A percentile compares a stretch with the other conserved stretches of the same genome.
Conservation (phyloP, 805 yeast species). For the Pichia heedii region DNA sequence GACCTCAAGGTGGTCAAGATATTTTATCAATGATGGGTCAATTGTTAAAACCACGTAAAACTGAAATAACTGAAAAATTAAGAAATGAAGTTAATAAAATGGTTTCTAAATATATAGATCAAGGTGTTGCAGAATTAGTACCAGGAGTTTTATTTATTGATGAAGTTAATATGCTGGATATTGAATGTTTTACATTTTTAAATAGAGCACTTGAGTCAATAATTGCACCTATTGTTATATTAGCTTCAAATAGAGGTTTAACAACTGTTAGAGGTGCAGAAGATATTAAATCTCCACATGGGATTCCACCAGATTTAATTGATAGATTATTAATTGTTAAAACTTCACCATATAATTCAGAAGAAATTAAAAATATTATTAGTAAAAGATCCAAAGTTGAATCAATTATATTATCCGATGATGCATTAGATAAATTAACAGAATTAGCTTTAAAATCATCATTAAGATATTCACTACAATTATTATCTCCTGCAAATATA, state of each 20-base stretch:
- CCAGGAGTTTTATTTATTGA: conserved; percentile 98
- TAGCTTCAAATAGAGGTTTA: conserved; percentile 97
- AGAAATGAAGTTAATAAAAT: conserved; percentile 94
- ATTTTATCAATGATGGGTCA: conserved; percentile 98
- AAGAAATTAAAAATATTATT: conserved; percentile 80
- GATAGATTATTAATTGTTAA: conserved; percentile 92
- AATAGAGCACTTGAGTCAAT: conserved; percentile 96
- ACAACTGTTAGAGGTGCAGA: conserved; percentile 90
- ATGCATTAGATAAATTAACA: conserved; percentile 80
- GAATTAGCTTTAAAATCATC: conserved; percentile 86
- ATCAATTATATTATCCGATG: conserved; percentile 74
- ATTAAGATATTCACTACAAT: conserved; percentile 84
- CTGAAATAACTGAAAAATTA: conserved; percentile 92
- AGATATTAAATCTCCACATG: conserved; percentile 85
- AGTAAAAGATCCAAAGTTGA: conserved; percentile 90
- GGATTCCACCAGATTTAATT: conserved; percentile 89
- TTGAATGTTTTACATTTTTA: conserved; percentile 91
- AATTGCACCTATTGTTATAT: conserved; percentile 91
- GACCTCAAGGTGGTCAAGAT: conserved; percentile 96
- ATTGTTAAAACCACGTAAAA: conserved; percentile 88
- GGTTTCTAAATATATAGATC: conserved; percentile 98
- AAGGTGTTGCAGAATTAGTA: conserved; percentile 95
- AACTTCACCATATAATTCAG: conserved; percentile 66
- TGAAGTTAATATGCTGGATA: conserved; percentile 97
- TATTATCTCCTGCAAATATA: conserved; percentile 84